These are phyloP conservation scores for Phytopythium mirpurense DNA, from an alignment of 352 stramenopile genomes.

Conservation along the genomic window DNA sequence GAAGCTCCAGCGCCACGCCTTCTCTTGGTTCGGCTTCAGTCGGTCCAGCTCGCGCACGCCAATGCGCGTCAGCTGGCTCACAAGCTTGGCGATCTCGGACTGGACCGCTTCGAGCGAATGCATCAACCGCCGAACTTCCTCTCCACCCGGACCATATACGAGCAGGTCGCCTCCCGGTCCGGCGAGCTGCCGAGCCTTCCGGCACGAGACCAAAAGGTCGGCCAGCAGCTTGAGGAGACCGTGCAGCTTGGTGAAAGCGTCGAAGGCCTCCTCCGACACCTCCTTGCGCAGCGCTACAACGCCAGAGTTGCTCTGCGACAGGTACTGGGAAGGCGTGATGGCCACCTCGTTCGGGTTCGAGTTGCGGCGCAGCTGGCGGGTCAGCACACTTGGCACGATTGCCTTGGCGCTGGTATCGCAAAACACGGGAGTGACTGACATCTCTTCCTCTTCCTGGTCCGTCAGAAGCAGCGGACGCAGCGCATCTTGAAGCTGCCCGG, in stretches of 20 bases:
- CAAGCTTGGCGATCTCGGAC: conserved; percentile 64
- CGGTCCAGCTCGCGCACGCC: conserved; percentile 78
- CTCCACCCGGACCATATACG: conserved; percentile 77
- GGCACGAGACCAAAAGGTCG: conserved; percentile 78
- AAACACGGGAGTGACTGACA: conserved; percentile 66
- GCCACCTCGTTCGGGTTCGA: conserved; percentile 35
- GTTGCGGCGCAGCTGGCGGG: conserved; percentile 37
- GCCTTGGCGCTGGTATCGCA: conserved; percentile 60
- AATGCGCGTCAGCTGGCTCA: conserved; percentile 75
- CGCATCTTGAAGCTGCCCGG: conserved; percentile 32
- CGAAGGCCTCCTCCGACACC: conserved; percentile 46
- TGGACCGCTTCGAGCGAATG: conserved; percentile 78
- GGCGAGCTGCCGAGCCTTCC: conserved; percentile 74
- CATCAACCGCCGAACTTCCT: conserved; percentile 80
- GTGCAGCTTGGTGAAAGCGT: conserved; percentile 73
- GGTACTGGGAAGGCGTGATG: conserved; percentile 57
- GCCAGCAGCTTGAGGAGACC: conserved; percentile 75
- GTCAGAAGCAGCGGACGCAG: conserved; percentile 55
- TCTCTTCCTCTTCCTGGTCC: conserved; percentile 64
- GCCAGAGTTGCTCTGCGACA: conserved; percentile 70
- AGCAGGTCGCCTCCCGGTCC: conserved; percentile 77
- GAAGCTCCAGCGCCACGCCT: conserved; percentile 81
- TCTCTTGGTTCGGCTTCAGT: conserved; percentile 84
- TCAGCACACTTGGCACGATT: conserved; percentile 60
- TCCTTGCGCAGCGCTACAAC: conserved; percentile 67